phyloP scores from a whole-genome alignment of 164 flowering plant species.

The Houttuynia cordata region DNA sequence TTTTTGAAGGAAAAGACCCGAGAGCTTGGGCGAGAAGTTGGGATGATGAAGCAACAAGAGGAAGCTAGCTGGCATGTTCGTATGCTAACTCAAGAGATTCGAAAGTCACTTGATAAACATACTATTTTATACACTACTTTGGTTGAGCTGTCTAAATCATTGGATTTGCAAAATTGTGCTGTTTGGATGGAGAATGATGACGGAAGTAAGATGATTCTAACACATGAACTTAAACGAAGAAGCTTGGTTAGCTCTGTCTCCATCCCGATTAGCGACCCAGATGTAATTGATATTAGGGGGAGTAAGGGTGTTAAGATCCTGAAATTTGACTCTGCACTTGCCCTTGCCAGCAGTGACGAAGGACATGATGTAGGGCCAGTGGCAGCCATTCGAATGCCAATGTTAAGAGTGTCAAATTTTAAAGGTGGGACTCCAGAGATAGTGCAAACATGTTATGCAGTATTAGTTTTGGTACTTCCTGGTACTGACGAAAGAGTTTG shows the following conservation, averaged over 20 bases:
- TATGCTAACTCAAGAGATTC: slow-evolving; percentile 92
- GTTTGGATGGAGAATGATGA: slow-evolving; percentile 91
- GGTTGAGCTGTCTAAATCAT: slow-evolving; percentile 76
- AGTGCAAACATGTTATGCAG: slow-evolving; percentile 59
- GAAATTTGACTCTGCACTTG: slow-evolving; percentile 46
- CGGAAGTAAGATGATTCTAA: slow-evolving; percentile 57
- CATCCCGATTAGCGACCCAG: slow-evolving; percentile 45
- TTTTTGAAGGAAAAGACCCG: slow-evolving; percentile 79
- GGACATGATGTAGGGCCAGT: slow-evolving; percentile 46
- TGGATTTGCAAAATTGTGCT: slow-evolving; percentile 77
- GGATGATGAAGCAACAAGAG: slow-evolving; percentile 61
- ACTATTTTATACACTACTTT: slow-evolving; percentile 81
- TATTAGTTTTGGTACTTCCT: slow-evolving; percentile 79
- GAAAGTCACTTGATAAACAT: slow-evolving; percentile 82
- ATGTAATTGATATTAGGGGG: slow-evolving; percentile 45
- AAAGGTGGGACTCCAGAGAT: slow-evolving; percentile 89
- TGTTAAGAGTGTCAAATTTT: slow-evolving; percentile 78
- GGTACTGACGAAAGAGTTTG: slow-evolving; percentile 41
- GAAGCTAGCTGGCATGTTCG: slow-evolving; percentile 86
- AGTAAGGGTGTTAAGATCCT: slow-evolving; percentile 55
- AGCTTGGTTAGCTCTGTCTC: slow-evolving; percentile 17
- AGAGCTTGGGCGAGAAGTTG: slow-evolving; percentile 88
- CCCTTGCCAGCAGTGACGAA: slow-evolving; percentile 37
- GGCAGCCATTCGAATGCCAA: slow-evolving; percentile 93
- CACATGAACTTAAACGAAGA: slow-evolving; percentile 52